Evolutionary conservation across 495 filamentous ascomycete species (phyloP).

Genomic region (Aspergillus incahuasiensis): DNA sequence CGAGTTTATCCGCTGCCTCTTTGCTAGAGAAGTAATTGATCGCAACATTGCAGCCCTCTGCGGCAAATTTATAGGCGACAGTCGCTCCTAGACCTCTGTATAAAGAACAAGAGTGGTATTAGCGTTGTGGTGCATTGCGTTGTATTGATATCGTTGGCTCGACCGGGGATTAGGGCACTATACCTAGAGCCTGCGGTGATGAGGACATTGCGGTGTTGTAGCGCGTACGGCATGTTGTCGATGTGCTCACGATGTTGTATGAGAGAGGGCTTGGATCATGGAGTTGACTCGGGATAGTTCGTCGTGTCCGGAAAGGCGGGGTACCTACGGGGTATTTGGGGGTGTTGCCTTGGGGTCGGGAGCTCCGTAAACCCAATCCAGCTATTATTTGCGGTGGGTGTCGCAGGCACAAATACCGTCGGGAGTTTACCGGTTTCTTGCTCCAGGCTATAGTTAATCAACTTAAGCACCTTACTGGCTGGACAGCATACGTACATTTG

Average conservation of each 20-base stretch:
- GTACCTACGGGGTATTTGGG: too few relatives aligned
- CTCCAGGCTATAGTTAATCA: too few relatives aligned
- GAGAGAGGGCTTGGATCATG: neutral
- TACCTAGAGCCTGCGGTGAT: constrained; percentile 68
- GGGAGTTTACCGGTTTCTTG: too few relatives aligned
- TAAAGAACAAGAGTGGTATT: neutral
- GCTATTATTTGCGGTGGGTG: too few relatives aligned
- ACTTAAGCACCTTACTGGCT: too few relatives aligned
- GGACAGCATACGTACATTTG: too few relatives aligned
- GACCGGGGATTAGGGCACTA: neutral
- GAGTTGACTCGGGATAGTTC: neutral
- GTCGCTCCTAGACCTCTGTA: constrained; percentile 61
- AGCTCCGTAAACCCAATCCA: too few relatives aligned
- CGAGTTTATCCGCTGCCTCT: constrained; percentile 51
- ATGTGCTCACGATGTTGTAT: neutral
- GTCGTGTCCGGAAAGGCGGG: neutral
- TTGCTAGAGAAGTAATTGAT: constrained; percentile 63
- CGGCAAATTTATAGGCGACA: constrained; percentile 60
- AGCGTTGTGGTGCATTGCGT: too few relatives aligned
- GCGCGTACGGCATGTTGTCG: constrained; percentile 53
- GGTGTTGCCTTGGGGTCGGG: too few relatives aligned
- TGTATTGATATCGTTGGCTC: neutral
- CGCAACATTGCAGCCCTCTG: constrained; percentile 61
- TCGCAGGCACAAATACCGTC: too few relatives aligned
- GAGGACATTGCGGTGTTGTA: constrained; percentile 60